Percentiles rank a stretch among this genome's conserved stretches.
Conservation (phyloP, 2,329 filamentous ascomycete species). For the Tympanopsis confertula region DNA sequence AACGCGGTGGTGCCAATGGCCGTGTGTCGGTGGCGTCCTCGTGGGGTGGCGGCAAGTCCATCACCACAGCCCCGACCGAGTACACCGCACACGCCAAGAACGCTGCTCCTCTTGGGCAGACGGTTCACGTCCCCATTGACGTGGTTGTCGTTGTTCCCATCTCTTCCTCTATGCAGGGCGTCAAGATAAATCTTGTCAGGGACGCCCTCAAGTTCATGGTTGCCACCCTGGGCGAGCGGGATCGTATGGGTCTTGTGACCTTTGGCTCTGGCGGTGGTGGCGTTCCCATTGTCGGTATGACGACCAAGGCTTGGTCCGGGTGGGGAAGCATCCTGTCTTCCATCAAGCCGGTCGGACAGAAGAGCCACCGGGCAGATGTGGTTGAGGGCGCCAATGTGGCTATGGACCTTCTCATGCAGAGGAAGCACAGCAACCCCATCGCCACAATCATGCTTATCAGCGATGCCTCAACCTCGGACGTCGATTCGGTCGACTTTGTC, state of each 20-base stretch:
- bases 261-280: conserved; percentile 91
- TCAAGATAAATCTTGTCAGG: conserved; percentile 89
- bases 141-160: conserved; percentile 94
- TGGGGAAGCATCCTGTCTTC: conserved; percentile 80
- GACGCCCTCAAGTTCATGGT: conserved; percentile 91
- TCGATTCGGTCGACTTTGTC: conserved; percentile 93
- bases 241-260: conserved; percentile 93
- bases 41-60: conserved; percentile 72
- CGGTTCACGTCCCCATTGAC: conserved; percentile 81
- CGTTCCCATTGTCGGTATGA: conserved; percentile 95
- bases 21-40: conserved; percentile 71
- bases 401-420: conserved; percentile 96
- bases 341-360: conserved; percentile 87
- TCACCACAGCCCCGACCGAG: conserved; percentile 79
- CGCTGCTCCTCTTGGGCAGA: conserved; percentile 21
- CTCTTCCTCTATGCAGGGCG: conserved; percentile 94
- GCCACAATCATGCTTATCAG: conserved; percentile 94
- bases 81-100: conserved; percentile 64
- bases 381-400: conserved; percentile 96
- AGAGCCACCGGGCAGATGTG: conserved; percentile 89
- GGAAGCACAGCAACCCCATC: conserved; percentile 88
- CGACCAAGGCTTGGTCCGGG: conserved; percentile 82
- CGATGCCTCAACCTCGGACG: conserved; percentile 88
- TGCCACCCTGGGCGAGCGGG: conserved; percentile 74
- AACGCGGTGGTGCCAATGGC: conserved; percentile 41